phyloP scores from a whole-genome alignment of 1,284 basidiomycete species.

The Leccinum proliferum region DNA sequence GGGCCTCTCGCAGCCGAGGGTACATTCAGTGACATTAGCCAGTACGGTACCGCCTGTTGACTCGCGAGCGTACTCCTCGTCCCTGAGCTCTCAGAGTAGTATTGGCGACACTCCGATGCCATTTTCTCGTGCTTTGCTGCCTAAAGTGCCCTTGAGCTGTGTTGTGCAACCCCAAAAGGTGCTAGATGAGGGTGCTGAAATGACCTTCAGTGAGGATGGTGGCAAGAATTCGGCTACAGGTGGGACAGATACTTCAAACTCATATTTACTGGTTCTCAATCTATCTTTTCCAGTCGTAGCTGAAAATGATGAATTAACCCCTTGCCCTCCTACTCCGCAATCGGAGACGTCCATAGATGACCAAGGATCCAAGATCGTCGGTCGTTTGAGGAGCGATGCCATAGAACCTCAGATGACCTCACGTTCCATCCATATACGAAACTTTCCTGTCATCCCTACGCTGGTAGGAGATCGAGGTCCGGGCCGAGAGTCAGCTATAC shows the following conservation, averaged over 20 bases:
- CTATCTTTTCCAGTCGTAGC: neutral
- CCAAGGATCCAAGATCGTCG: no score
- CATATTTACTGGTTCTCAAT: neutral
- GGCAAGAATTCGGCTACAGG: neutral
- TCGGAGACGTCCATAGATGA: neutral
- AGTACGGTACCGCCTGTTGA: neutral
- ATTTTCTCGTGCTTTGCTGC: neutral
- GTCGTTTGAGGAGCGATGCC: no score
- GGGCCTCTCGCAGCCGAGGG: neutral
- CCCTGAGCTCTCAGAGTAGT: neutral
- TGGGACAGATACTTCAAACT: neutral
- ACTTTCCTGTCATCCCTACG: neutral
- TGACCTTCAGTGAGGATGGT: neutral
- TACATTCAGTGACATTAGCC: neutral
- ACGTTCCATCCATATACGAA: no score
- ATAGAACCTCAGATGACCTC: no score
- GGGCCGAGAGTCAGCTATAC: neutral
- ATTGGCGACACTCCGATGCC: neutral
- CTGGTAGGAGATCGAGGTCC: neutral
- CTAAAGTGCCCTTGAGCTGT: neutral
- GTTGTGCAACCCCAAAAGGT: neutral
- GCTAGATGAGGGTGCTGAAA: neutral
- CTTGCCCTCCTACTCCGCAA: conserved; percentile 9
- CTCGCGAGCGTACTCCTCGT: neutral
- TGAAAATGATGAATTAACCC: neutral